phyloP scores from a whole-genome alignment of 2,329 filamentous ascomycete genomes.

The Claviceps maximensis region DNA sequence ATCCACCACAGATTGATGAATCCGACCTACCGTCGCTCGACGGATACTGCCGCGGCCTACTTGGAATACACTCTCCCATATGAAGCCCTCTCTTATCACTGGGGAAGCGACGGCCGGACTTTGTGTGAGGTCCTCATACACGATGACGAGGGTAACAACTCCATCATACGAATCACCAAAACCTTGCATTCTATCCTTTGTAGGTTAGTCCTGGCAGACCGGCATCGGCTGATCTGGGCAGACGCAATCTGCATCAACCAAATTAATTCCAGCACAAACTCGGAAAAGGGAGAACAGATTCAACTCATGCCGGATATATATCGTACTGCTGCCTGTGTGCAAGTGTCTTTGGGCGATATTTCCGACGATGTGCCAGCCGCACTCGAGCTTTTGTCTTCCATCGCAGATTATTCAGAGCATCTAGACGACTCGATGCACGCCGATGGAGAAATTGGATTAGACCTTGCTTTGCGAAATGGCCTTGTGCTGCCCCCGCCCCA shows the following conservation, averaged over 20 bases:
- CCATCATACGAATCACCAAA: constrained; percentile 3
- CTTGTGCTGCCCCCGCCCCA: constrained; percentile 2
- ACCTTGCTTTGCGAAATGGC: constrained; percentile 4
- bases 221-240: constrained; percentile 6
- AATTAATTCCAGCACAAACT: constrained; percentile 2
- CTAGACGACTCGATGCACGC: constrained; percentile 3
- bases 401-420: constrained; percentile 6
- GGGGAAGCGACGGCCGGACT: constrained; percentile 4
- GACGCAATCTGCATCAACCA: constrained; percentile 11
- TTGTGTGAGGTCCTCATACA: neutral
- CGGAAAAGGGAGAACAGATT: constrained; percentile 8
- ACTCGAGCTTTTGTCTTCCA: constrained; percentile 1
- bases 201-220: constrained; percentile 1
- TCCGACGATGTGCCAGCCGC: constrained; percentile 4
- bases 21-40: neutral
- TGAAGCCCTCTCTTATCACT: constrained; percentile 7
- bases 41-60: neutral
- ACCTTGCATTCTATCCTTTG: constrained; percentile 4
- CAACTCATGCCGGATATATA: constrained; percentile 8
- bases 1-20: constrained; percentile 4
- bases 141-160: neutral
- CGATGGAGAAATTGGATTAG: constrained; percentile 4
- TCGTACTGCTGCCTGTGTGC: constrained; percentile 4
- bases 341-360: constrained; percentile 5
- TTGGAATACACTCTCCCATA: constrained; percentile 2